Evolutionary conservation across 192 early-diverging fungal species (phyloP), one percentile per base, ranked within the genome.

Genomic region (Umbelopsis sp.): DNA sequence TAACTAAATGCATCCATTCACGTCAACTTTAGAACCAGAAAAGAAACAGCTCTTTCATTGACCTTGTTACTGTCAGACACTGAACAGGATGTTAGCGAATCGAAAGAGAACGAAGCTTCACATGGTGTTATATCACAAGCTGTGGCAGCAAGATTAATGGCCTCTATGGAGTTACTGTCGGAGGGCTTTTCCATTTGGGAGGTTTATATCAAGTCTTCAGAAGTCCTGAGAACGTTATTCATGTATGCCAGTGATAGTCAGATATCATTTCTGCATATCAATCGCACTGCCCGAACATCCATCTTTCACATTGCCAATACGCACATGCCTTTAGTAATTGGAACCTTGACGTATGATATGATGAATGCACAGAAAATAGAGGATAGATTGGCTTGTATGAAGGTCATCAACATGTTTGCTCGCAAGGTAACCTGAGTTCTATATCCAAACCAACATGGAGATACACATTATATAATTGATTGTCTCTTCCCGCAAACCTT

Each of bases 151-250:
- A 53, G 72, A 20, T 51, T 72, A 5, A 47, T 66, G 7, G 52
- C 77, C 2, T 78, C 77, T 0, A 85, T 95, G 47, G 92, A 95
- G 65, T 56, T 96, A 4, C 68, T 95, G 0, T 89, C 89, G 0
- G 80, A 83, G 47, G 94, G 93, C 6, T 95, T 93, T 78, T 47
- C 81, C 38, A 77, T 79, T 0, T 95, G 92, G 92, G 92, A 95
- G 53, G 82, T 92, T 7, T 90, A 89, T 72, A 83, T 93, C 38
- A 93, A 93, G 69, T 84, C 87, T 0, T 75, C 88, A 12, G 79
- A 76, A 7, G 83, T 94, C 1, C 74, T 95, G 0, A 77, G 86
- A 3, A 87, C 83, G 0, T 52, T 95, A 0, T 89, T 94, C 68
- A 49, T 73, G 1, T 82, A 89, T 69, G 82, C 88, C 0, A 77